Percentiles rank a stretch among this genome's conserved stretches.
phyloP scores from a whole-genome alignment of 2,329 filamentous ascomycete species.

The Penicillium freii region DNA sequence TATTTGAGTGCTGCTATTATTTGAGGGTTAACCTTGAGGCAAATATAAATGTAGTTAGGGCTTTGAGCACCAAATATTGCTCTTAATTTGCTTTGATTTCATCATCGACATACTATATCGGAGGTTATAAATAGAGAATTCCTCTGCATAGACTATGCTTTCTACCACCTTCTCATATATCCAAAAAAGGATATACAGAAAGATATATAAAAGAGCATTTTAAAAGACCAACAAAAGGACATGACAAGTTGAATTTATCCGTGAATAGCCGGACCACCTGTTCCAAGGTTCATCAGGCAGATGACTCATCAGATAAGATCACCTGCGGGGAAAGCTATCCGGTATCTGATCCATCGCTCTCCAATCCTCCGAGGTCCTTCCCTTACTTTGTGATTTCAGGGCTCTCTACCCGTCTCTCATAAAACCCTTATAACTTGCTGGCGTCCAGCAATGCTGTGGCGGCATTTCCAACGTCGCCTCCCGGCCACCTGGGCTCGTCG shows the following conservation, averaged over 20 bases:
- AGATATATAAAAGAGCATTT: no score
- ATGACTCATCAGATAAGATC: constrained; percentile 29
- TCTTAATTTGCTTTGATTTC: not conserved
- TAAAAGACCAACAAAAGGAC: no score
- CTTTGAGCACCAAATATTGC: not conserved
- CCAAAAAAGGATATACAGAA: no score
- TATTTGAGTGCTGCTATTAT: no score
- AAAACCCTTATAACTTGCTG: constrained; percentile 1
- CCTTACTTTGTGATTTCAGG: not conserved
- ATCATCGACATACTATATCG: not conserved
- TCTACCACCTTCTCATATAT: no score
- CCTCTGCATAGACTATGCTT: no score
- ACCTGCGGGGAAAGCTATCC: constrained; percentile 29
- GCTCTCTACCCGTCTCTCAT: not conserved
- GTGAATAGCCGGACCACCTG: not conserved
- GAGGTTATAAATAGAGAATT: no score
- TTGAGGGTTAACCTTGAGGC: no score
- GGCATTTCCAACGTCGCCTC: constrained; percentile 29
- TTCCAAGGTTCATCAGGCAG: constrained; percentile 3
- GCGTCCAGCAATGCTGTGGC: constrained; percentile 34
- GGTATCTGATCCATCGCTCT: constrained; percentile 21
- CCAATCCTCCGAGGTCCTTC: not conserved
- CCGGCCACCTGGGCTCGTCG: constrained; percentile 23
- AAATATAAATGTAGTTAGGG: not conserved
- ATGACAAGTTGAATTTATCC: not conserved